phyloP scores from a whole-genome alignment of 73 alveolate genomes.

The Tetrahymena elliotti region DNA sequence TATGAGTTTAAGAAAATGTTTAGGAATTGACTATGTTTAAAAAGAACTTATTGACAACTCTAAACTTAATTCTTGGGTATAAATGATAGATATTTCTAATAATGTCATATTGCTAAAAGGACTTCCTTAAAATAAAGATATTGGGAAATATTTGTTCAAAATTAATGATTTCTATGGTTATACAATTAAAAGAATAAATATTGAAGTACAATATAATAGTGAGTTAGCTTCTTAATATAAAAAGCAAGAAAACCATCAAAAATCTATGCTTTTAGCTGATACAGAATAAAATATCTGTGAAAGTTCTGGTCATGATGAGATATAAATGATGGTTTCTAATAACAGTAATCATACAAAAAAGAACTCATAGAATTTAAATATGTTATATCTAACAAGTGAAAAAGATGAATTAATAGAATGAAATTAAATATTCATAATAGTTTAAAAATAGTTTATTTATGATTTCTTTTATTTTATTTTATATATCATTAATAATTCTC shows the following conservation, averaged over 20 bases:
- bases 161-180: neutral
- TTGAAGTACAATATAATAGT: neutral
- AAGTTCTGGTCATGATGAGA: neutral
- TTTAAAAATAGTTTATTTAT: no score
- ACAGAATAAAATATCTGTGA: neutral
- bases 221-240: neutral
- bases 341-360: neutral
- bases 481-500: neutral
- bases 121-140: neutral
- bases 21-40: neutral
- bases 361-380: neutral
- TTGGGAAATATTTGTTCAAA: neutral
- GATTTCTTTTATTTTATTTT: no score
- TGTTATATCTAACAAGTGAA: neutral
- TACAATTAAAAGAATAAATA: neutral
- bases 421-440: neutral
- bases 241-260: neutral
- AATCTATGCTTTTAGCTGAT: neutral
- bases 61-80: neutral
- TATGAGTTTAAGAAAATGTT: neutral
- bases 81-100: neutral
- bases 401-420: neutral
- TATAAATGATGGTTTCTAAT: neutral
- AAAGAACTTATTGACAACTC: neutral
- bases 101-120: neutral